Conservation (phyloP, 2,329 filamentous ascomycete genomes). For the Elsinoe australis region DNA sequence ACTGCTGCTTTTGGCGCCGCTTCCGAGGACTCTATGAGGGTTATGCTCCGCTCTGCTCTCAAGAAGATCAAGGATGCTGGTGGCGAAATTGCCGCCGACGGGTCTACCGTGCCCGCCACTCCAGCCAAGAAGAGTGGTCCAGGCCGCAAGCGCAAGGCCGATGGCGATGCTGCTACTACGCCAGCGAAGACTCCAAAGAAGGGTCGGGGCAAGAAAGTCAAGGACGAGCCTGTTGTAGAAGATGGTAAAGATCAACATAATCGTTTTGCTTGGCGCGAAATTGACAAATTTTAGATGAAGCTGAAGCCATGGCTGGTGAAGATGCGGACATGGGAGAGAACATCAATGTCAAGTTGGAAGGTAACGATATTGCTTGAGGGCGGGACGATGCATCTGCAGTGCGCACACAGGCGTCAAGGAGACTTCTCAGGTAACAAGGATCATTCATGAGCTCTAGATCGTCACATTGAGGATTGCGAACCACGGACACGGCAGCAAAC, state of each 20-base stretch:
- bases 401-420: too few relatives aligned
- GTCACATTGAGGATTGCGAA: not conserved
- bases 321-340: slow-evolving; percentile 24
- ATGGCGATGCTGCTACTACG: not conserved
- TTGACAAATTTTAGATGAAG: slow-evolving; percentile 27
- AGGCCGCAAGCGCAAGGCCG: not conserved
- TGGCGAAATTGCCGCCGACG: not conserved
- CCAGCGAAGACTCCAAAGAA: not conserved
- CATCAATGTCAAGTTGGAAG: slow-evolving; percentile 22
- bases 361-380: not conserved
- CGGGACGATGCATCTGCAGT: not conserved
- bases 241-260: slow-evolving; percentile 3
- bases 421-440: too few relatives aligned
- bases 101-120: not conserved
- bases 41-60: not conserved
- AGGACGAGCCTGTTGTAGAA: not conserved
- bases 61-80: slow-evolving; percentile 12
- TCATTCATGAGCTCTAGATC: not conserved
- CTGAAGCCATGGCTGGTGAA: slow-evolving; percentile 33
- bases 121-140: not conserved
- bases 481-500: too few relatives aligned
- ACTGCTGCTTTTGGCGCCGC: not conserved
- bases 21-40: not conserved
- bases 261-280: not conserved
- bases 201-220: not conserved